Evolutionary conservation across 306 rosid species (phyloP), one percentile per base, ranked within the genome.

Genomic region (Hippophae tibetana): DNA sequence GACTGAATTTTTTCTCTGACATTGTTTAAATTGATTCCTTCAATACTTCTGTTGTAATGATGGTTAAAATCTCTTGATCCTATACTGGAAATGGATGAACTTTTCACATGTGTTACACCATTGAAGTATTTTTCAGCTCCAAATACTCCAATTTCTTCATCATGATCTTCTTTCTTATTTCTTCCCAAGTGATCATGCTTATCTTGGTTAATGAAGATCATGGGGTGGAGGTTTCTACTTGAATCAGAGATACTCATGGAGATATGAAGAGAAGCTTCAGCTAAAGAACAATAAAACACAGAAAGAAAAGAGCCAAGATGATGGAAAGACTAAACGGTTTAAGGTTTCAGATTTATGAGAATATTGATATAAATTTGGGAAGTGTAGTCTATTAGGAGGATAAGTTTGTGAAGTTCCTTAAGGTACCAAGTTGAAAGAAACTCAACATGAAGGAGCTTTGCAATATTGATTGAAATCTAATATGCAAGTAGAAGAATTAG

Each of bases 61-160:
- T 14, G 26, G 40, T 13, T 42, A 43, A 8, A 7, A 8, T 45
- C 64, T 10, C 23, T 57, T 14, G 66, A 62, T 6, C 62, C 58
- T 41, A 62, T 62, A 72, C 69, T 61, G 26, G 69, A 13, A 60
- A 72, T 67, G 47, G 53, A 73, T 50, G 80, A 73, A 40, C 65
- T 61, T 10, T 69, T 69, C 13, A 60, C 56, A 18, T 79, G 74
- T 41, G 73, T 69, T 42, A 42, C 81, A 63, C 90, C 99, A 63
- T 84, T 86, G 93, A 93, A 93, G 84, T 93, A 93, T 63, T 93
- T 93, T 55, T 84, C 89, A 40, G 99, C 99, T 13, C 76, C 75
- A 63, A 93, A 93, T 0, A 93, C 90, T 57, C 84, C 99, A 47
- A 93, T 93, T 67, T 93, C 97, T 60, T 69, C 94, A 47, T 80